phyloP scores from a whole-genome alignment of 495 filamentous ascomycete genomes.

The Trichoderma asperelloides region DNA sequence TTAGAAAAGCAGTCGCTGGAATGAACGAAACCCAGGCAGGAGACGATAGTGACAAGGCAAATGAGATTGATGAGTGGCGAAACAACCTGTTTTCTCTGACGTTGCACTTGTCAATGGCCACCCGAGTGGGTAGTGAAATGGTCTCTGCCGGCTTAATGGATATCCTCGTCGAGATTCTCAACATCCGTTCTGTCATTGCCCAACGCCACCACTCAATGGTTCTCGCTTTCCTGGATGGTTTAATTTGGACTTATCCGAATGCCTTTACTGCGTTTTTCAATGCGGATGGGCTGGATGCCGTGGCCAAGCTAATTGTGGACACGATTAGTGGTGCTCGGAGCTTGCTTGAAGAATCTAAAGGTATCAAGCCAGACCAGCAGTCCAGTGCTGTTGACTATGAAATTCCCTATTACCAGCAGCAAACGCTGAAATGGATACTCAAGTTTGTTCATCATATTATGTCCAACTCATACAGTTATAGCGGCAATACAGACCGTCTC shows the following conservation, averaged over 20 bases:
- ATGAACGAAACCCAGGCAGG: constrained; percentile 52
- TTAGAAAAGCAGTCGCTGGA: constrained; percentile 79
- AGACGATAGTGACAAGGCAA: constrained; percentile 44
- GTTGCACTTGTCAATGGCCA: constrained; percentile 60
- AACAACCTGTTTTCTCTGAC: constrained; percentile 76
- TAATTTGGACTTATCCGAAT: constrained; percentile 71
- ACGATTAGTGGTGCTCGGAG: constrained; percentile 66
- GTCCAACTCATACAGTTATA: constrained; percentile 55
- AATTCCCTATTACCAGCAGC: constrained; percentile 85
- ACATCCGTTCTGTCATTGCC: constrained; percentile 70
- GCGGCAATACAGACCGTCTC: constrained; percentile 77
- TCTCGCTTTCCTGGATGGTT: constrained; percentile 74
- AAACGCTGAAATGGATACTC: constrained; percentile 85
- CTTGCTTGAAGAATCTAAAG: constrained; percentile 53
- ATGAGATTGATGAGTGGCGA: constrained; percentile 74
- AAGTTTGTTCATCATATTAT: constrained; percentile 96
- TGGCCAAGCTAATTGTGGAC: constrained; percentile 73
- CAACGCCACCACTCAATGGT: constrained; percentile 73
- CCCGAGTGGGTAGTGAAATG: constrained; percentile 63
- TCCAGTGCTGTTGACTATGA: constrained; percentile 82
- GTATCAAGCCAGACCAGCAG: constrained; percentile 68
- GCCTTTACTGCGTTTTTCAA: constrained; percentile 71
- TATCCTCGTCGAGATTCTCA: constrained; percentile 82
- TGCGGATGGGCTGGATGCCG: constrained; percentile 73
- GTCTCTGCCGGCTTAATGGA: constrained; percentile 81